A percentile compares a stretch with the other conserved stretches of the same genome.
phyloP scores from a whole-genome alignment of 306 rosid genomes.

The Erythrophleum fordii region DNA sequence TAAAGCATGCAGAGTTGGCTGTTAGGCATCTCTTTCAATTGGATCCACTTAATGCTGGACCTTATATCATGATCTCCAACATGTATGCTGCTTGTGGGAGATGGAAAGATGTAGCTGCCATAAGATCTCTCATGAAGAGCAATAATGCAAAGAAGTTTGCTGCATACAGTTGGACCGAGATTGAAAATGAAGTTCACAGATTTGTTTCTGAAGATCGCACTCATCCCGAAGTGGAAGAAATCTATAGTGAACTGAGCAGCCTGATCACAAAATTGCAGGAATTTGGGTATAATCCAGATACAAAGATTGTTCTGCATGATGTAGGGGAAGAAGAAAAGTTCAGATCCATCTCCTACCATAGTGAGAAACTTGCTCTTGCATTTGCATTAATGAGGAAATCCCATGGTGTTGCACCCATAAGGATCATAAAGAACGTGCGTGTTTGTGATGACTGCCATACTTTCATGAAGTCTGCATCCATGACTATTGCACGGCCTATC shows the following conservation, averaged over 20 bases:
- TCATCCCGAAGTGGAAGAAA: conserved; percentile 46
- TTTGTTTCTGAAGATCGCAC: conserved; percentile 54
- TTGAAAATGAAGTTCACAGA: conserved; percentile 48
- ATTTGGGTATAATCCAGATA: conserved; percentile 56
- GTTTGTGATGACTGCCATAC: conserved; percentile 58
- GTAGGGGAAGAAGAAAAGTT: conserved; percentile 57
- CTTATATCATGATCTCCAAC: conserved; percentile 59
- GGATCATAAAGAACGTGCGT: conserved; percentile 59
- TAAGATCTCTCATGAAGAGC: conserved; percentile 50
- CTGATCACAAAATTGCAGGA: conserved; percentile 43
- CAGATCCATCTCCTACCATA: conserved; percentile 56
- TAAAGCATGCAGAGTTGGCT: conserved; percentile 49
- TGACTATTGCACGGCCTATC: conserved; percentile 40
- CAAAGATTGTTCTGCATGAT: conserved; percentile 50
- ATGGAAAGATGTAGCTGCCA: conserved; percentile 53
- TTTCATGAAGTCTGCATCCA: conserved; percentile 56
- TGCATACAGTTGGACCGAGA: conserved; percentile 55
- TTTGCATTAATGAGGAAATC: conserved; percentile 51
- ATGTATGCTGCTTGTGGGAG: conserved; percentile 57
- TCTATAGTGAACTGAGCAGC: conserved; percentile 41
- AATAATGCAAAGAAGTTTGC: conserved; percentile 56
- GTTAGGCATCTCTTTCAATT: conserved; percentile 49
- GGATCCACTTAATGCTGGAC: conserved; percentile 54
- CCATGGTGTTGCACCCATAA: conserved; percentile 44
- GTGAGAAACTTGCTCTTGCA: conserved; percentile 65